These are phyloP conservation scores for Aspergillus tamarii DNA, from an alignment of 2,329 filamentous ascomycete species.

Conservation along the genomic window DNA sequence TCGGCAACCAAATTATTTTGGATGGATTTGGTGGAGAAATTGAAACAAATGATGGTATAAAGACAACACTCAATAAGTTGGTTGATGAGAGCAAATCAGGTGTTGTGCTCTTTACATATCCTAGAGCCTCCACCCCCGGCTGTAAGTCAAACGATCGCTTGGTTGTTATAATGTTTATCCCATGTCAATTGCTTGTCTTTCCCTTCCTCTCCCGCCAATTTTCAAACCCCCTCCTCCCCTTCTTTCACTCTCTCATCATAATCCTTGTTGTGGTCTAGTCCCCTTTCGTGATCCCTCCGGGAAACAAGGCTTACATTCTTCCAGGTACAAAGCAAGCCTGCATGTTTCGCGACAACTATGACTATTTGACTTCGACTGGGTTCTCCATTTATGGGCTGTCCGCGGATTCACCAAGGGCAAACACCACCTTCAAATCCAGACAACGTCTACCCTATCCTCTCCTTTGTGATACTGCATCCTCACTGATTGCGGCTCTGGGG, in stretches of 20 bases:
- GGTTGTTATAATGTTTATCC: slow-evolving; percentile 2
- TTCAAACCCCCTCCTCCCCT: not conserved
- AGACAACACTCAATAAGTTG: slow-evolving; percentile 77
- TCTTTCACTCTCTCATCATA: not conserved
- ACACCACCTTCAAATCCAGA: slow-evolving; percentile 90
- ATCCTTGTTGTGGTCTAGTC: not conserved
- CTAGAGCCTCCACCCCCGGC: slow-evolving; percentile 89
- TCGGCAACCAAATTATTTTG: slow-evolving; percentile 58
- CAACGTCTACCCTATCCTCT: slow-evolving; percentile 87
- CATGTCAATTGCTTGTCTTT: not conserved
- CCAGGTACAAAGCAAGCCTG: slow-evolving; percentile 90
- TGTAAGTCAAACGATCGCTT: slow-evolving; percentile 65
- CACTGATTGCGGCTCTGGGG: slow-evolving; percentile 83
- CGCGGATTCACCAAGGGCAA: slow-evolving; percentile 83
- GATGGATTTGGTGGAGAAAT: slow-evolving; percentile 68
- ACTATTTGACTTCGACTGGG: slow-evolving; percentile 73
- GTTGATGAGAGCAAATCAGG: slow-evolving; percentile 82
- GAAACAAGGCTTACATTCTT: slow-evolving; percentile 14
- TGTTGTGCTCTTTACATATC: slow-evolving; percentile 93
- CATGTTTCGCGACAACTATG: slow-evolving; percentile 86
- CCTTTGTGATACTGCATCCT: slow-evolving; percentile 76
- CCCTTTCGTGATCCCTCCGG: not conserved
- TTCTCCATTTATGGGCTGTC: slow-evolving; percentile 89
- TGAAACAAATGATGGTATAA: slow-evolving; percentile 80
- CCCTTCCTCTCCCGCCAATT: not conserved